A percentile compares a stretch with the other conserved stretches of the same genome.
These are phyloP conservation scores for Colletotrichum euphorbiae DNA, from an alignment of 2,329 filamentous ascomycete genomes.

Conservation along the genomic window DNA sequence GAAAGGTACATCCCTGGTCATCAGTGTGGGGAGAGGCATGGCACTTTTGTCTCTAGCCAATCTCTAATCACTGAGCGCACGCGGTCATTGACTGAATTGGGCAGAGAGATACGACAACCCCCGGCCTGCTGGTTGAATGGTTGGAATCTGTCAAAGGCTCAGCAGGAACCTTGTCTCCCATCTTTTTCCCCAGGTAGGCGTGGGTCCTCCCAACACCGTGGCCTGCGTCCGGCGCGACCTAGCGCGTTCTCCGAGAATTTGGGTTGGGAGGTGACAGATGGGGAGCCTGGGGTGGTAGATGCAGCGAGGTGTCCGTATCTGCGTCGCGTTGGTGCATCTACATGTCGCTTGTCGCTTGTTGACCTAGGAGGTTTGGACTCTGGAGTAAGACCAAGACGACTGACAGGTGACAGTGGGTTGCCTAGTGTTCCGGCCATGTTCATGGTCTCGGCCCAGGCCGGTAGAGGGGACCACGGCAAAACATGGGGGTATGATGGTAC, in stretches of 20 bases:
- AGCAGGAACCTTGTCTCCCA: constrained; percentile 17
- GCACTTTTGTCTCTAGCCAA: constrained; percentile 30
- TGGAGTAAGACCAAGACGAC: neutral
- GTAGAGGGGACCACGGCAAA: neutral
- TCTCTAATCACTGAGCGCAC: constrained; percentile 19
- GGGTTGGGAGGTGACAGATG: constrained; percentile 11
- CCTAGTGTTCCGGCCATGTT: neutral
- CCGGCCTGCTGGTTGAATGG: neutral
- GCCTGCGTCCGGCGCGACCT: neutral
- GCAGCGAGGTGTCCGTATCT: neutral
- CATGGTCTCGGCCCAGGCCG: constrained; percentile 6
- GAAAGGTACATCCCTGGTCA: neutral
- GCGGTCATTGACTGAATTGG: constrained; percentile 38
- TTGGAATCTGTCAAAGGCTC: constrained; percentile 13
- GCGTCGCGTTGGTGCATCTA: constrained; percentile 3
- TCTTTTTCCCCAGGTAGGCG: constrained; percentile 7
- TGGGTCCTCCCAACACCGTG: constrained; percentile 22
- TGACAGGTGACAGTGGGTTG: neutral
- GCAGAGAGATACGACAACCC: constrained; percentile 32
- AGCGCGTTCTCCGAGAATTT: neutral
- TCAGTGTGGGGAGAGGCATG: neutral
- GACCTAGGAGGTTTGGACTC: neutral
- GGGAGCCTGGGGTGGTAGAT: neutral
- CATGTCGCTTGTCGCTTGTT: neutral
- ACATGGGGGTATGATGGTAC: neutral